Conservation (phyloP, 1,284 basidiomycete genomes). For the Leccinum subrobustum region DNA sequence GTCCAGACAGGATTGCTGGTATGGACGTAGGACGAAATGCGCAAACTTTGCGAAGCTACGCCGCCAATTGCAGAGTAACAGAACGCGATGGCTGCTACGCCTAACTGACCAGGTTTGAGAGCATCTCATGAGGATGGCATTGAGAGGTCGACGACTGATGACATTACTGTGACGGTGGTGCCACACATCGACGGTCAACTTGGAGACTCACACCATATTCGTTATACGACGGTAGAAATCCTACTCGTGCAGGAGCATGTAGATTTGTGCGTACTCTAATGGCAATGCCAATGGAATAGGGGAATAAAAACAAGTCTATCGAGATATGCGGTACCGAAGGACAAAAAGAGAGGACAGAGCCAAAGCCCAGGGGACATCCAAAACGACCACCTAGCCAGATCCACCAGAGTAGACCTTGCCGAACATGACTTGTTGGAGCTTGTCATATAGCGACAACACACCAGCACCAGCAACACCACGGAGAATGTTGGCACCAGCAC, state of each 20-base stretch:
- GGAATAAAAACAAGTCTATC: slow-evolving; percentile 38
- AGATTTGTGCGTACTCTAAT: slow-evolving; percentile 21
- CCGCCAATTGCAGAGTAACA: background rate
- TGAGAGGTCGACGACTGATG: background rate
- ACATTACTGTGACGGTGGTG: background rate
- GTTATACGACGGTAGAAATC: slow-evolving; percentile 8
- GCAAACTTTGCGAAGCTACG: slow-evolving; percentile 12
- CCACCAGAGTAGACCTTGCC: slow-evolving; percentile 95
- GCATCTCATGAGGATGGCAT: slow-evolving; percentile 13
- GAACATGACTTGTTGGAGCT: slow-evolving; percentile 88
- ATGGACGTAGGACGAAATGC: slow-evolving; percentile 66
- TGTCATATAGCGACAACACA: slow-evolving; percentile 93
- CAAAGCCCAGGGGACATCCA: slow-evolving; percentile 23
- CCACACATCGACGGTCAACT: background rate
- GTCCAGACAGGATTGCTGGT: slow-evolving; percentile 85
- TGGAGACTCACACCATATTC: slow-evolving; percentile 16
- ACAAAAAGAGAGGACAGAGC: slow-evolving; percentile 35
- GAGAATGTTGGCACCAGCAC: slow-evolving; percentile 96
- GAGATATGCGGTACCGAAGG: slow-evolving; percentile 25
- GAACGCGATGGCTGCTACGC: background rate
- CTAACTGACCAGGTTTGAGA: background rate
- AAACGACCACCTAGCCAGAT: slow-evolving; percentile 26
- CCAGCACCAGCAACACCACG: slow-evolving; percentile 98
- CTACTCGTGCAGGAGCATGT: slow-evolving; percentile 29
- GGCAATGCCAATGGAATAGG: slow-evolving; percentile 21